These are phyloP conservation scores for Jaltomata sinuosa DNA, from an alignment of 257 asterid genomes.

Conservation along the genomic window DNA sequence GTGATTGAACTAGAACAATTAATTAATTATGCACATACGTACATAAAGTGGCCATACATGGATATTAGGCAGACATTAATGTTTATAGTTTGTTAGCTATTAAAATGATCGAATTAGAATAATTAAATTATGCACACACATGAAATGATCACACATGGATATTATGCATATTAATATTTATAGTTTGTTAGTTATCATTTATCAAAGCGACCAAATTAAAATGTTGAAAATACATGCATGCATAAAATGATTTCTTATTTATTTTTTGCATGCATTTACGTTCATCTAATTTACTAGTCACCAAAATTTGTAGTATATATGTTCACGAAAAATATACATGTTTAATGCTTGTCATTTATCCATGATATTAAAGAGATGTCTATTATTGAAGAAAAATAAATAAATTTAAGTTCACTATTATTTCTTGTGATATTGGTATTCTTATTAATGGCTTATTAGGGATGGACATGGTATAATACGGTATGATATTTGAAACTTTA, in stretches of 20 bases:
- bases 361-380: not conserved
- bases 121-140: no score
- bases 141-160: no score
- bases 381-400: not conserved
- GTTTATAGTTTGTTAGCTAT: not conserved
- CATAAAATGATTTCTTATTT: not conserved
- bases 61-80: not conserved
- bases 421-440: no score
- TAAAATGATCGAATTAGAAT: not conserved
- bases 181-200: no score
- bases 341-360: not conserved
- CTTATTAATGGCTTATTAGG: no score
- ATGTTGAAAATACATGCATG: not conserved
- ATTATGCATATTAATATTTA: no score
- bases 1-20: no score
- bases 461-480: no score
- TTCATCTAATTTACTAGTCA: not conserved
- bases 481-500: no score
- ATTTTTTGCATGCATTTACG: not conserved
- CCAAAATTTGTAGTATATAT: not conserved
- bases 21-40: not conserved
- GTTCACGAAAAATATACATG: not conserved
- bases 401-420: not conserved
- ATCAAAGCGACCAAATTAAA: not conserved
- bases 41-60: not conserved